A percentile compares a stretch with the other conserved stretches of the same genome.
These are phyloP conservation scores for Malassezia sp. DNA, from an alignment of 1,284 basidiomycete genomes.

Conservation along the genomic window DNA sequence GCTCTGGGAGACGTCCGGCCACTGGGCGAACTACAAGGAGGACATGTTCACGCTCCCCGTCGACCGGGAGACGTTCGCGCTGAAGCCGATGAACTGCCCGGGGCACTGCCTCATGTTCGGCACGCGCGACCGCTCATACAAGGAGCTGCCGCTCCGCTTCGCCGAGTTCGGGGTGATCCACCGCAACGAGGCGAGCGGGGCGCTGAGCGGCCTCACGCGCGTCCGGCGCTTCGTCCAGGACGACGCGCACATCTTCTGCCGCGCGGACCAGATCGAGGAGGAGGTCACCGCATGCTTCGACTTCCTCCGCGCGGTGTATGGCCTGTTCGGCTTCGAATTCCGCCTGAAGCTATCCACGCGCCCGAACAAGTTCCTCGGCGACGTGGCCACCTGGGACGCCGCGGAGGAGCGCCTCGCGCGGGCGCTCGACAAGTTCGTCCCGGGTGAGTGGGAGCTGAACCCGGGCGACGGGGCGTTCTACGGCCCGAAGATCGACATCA, in stretches of 20 bases:
- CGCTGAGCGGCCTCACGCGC: constrained; percentile 81
- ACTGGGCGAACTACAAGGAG: constrained; percentile 79
- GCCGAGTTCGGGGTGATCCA: constrained; percentile 98
- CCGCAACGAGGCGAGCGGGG: constrained; percentile 90
- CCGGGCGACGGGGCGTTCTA: constrained; percentile 80
- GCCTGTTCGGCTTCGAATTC: constrained; percentile 95
- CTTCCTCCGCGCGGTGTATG: constrained; percentile 80
- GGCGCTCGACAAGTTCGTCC: constrained; percentile 74
- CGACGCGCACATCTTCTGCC: constrained; percentile 94
- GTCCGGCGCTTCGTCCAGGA: constrained; percentile 94
- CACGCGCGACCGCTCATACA: constrained; percentile 82
- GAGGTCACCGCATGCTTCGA: constrained; percentile 83
- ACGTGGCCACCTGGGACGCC: constrained; percentile 75
- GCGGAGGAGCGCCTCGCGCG: constrained; percentile 81
- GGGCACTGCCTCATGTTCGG: constrained; percentile 96
- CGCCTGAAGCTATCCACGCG: constrained; percentile 87
- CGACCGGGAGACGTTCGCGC: constrained; percentile 64
- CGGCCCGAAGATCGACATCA: constrained; percentile 77
- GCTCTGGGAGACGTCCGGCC: constrained; percentile 95
- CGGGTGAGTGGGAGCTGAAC: constrained; percentile 85
- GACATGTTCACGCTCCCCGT: constrained; percentile 91
- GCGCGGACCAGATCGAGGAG: constrained; percentile 76
- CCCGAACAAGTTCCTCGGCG: constrained; percentile 85
- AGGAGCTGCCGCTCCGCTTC: constrained; percentile 89
- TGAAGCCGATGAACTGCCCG: constrained; percentile 98